Evolutionary conservation across 225 moss, liverwort and hornwort genomes (phyloP).

Genomic region (Bryum argenteum): DNA sequence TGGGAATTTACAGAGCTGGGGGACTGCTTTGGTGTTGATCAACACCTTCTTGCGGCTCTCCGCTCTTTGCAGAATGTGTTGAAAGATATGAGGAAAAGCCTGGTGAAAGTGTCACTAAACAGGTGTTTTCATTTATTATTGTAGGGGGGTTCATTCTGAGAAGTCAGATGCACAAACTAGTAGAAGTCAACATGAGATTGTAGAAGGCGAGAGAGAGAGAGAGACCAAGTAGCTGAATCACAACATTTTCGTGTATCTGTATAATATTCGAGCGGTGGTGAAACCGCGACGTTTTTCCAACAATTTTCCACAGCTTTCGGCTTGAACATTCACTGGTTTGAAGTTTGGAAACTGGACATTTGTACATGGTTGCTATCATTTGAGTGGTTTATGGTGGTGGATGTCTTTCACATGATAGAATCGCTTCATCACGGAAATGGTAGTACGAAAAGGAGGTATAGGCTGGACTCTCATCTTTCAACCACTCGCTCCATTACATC

Average conservation of each 20-base stretch:
- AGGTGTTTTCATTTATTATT: conserved; percentile 4
- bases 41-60: conserved; percentile 13
- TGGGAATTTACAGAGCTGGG: neutral
- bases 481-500: too few relatives aligned
- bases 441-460: too few relatives aligned
- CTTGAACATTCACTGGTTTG: too few relatives aligned
- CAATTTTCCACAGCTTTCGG: too few relatives aligned
- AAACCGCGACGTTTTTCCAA: too few relatives aligned
- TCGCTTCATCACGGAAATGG: too few relatives aligned
- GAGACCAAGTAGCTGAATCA: conserved; percentile 16
- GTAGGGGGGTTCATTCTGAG: neutral
- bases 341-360: too few relatives aligned
- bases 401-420: too few relatives aligned
- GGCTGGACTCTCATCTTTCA: too few relatives aligned
- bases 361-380: too few relatives aligned
- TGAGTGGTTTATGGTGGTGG: too few relatives aligned
- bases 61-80: neutral
- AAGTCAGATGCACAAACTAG: neutral
- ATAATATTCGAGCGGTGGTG: neutral
- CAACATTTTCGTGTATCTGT: conserved; percentile 29
- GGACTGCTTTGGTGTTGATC: neutral
- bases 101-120: conserved; percentile 3
- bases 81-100: neutral
- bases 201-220: conserved; percentile 11
- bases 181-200: neutral